phyloP scores from a whole-genome alignment of 768 basidiomycete species.

The Cystofilobasidium bisporidii region DNA sequence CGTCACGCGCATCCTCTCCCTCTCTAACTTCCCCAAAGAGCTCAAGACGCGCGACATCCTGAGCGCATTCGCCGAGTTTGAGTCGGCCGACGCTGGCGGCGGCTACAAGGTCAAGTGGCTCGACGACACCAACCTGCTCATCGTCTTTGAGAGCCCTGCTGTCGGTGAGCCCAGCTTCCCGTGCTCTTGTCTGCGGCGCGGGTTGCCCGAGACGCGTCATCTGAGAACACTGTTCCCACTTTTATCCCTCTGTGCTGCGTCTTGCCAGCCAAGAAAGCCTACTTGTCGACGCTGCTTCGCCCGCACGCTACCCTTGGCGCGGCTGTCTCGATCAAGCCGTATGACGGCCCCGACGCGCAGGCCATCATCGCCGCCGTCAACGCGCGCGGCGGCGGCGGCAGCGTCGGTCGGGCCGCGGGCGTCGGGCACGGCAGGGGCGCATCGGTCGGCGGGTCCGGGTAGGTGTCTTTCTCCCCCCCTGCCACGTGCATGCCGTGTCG shows the following conservation, averaged over 20 bases:
- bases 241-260: constrained; percentile 9
- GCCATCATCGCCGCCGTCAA: constrained; percentile 37
- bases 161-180: constrained; percentile 56
- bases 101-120: constrained; percentile 99
- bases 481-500: neutral
- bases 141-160: constrained; percentile 84
- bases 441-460: neutral
- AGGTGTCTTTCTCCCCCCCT: neutral
- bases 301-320: constrained; percentile 30
- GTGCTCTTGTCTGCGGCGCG: neutral
- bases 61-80: constrained; percentile 78
- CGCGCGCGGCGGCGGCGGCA: neutral
- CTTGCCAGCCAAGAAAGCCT: constrained; percentile 77
- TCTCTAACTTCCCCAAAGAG: constrained; percentile 87
- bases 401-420: neutral
- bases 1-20: constrained; percentile 85
- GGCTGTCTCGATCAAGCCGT: constrained; percentile 59
- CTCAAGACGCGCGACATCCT: constrained; percentile 98
- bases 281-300: constrained; percentile 70
- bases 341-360: constrained; percentile 90
- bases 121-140: constrained; percentile 88
- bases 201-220: neutral
- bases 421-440: neutral
- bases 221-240: too few relatives aligned
- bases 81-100: constrained; percentile 50